Conservation (phyloP, 140 eudicot species). For the Stevia rebaudiana region DNA sequence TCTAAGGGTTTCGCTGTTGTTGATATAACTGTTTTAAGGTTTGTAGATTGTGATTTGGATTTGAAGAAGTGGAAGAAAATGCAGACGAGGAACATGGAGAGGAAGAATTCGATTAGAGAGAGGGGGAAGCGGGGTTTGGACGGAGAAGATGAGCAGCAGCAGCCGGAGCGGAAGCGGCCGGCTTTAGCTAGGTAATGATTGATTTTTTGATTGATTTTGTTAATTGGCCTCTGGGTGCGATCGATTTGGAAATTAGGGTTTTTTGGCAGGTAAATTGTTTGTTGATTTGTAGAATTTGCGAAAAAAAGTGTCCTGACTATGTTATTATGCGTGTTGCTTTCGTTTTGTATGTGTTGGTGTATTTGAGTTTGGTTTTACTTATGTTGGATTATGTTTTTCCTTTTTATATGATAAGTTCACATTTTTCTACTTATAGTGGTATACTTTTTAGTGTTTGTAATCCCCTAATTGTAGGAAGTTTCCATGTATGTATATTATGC, state of each 20-base stretch:
- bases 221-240: slow-evolving; percentile 1
- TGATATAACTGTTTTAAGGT: slow-evolving; percentile 1
- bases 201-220: not conserved
- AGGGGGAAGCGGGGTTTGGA: slow-evolving; percentile 76
- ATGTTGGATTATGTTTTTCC: not conserved
- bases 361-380: slow-evolving; percentile 2
- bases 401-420: not conserved
- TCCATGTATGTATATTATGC: slow-evolving; percentile 2
- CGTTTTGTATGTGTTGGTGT: not conserved
- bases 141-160: slow-evolving; percentile 51
- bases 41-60: slow-evolving; percentile 24
- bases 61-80: slow-evolving; percentile 29
- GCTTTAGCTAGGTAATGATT: slow-evolving; percentile 80
- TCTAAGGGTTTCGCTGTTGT: slow-evolving; percentile 24
- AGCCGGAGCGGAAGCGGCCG: slow-evolving; percentile 80
- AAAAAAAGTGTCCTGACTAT: not conserved
- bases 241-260: slow-evolving; percentile 1
- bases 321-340: not conserved
- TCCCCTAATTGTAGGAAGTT: slow-evolving; percentile 6
- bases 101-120: slow-evolving; percentile 67
- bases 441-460: not conserved
- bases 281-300: not conserved
- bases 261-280: not conserved
- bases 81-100: slow-evolving; percentile 93
- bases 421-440: not conserved